Conservation (phyloP, 257 asterid species). For the Perilla frutescens region DNA sequence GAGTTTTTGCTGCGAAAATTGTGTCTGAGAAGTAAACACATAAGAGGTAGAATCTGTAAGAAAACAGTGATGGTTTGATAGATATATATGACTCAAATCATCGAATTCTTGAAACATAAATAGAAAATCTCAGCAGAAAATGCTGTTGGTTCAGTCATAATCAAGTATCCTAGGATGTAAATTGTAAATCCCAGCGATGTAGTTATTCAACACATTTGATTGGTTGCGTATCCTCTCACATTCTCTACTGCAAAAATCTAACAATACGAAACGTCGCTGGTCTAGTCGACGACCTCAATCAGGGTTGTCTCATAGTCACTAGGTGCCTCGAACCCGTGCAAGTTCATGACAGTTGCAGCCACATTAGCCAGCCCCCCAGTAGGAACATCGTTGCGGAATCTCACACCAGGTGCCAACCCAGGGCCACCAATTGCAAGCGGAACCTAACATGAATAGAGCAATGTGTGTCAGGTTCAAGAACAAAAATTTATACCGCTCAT, state of each 20-base stretch:
- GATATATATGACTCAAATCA: constrained; percentile 26
- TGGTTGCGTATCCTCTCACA: constrained; percentile 14
- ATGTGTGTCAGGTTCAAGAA: neutral
- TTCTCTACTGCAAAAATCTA: constrained; percentile 36
- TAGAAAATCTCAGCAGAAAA: constrained; percentile 25
- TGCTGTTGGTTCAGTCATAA: constrained; percentile 30
- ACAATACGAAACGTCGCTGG: neutral
- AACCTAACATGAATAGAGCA: constrained; percentile 49
- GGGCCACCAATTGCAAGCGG: constrained; percentile 98
- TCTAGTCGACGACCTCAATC: constrained; percentile 79
- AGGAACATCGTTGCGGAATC: constrained; percentile 83
- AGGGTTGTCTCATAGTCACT: constrained; percentile 89
- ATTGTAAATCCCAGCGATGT: constrained; percentile 17
- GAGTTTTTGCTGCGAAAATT: neutral
- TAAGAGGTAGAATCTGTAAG: neutral
- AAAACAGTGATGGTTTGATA: neutral
- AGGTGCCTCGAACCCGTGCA: constrained; percentile 90
- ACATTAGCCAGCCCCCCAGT: constrained; percentile 91
- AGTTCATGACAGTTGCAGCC: constrained; percentile 91
- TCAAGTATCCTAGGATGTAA: constrained; percentile 28
- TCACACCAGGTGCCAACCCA: constrained; percentile 78
- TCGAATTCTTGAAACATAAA: constrained; percentile 18
- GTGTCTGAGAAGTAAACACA: neutral
- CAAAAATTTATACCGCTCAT: neutral
- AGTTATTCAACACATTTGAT: constrained; percentile 41